Evolutionary conservation across 306 rosid species (phyloP).

Genomic region (Cajanus cajan): DNA sequence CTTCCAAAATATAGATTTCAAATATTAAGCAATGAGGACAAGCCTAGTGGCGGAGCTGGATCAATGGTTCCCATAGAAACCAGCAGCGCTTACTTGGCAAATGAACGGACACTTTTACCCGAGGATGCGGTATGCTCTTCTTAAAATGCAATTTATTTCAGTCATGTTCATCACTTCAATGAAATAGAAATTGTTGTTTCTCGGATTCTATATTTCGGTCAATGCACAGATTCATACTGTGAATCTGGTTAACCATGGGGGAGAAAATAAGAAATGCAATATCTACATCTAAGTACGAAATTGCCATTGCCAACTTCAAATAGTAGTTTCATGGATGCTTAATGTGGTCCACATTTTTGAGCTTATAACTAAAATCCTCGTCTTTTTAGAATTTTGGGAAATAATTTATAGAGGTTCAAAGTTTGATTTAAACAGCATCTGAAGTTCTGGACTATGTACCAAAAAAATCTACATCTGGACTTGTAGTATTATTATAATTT

Average conservation of each 20-base stretch:
- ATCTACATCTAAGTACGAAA: not conserved
- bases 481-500: not conserved
- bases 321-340: not conserved
- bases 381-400: not conserved
- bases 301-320: not conserved
- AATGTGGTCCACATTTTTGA: not conserved
- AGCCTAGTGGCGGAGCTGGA: slow-evolving; percentile 76
- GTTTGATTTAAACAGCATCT: not conserved
- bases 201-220: slow-evolving; percentile 6
- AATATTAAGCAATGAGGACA: slow-evolving; percentile 45
- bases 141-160: slow-evolving; percentile 11
- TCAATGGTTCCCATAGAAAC: slow-evolving; percentile 77
- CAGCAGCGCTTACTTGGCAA: slow-evolving; percentile 59
- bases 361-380: not conserved
- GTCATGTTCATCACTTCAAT: slow-evolving; percentile 15
- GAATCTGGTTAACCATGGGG: not conserved
- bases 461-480: no score
- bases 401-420: not conserved
- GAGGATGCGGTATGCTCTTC: slow-evolving; percentile 86
- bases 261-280: not conserved
- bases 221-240: slow-evolving; percentile 7
- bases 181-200: slow-evolving; percentile 15
- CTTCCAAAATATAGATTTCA: slow-evolving; percentile 76
- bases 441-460: not conserved
- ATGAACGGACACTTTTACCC: slow-evolving; percentile 60